Evolutionary conservation across 2,329 filamentous ascomycete genomes (phyloP).

Genomic region (Hortaea werneckii): DNA sequence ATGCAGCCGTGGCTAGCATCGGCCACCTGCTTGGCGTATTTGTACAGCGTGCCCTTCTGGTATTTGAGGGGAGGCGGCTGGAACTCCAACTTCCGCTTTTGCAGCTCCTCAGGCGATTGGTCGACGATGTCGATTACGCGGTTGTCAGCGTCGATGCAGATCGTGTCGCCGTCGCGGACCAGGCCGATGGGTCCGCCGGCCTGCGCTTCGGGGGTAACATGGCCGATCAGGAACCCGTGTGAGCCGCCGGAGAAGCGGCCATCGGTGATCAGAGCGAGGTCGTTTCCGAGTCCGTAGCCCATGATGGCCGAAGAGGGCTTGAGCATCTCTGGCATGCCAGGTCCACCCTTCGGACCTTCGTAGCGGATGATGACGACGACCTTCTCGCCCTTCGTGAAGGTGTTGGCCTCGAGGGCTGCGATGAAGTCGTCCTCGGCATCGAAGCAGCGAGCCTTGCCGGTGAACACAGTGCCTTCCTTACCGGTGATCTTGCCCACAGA

Average conservation of each 20-base stretch:
- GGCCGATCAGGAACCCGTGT: slow-evolving; percentile 79
- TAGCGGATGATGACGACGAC: slow-evolving; percentile 68
- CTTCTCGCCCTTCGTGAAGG: slow-evolving; percentile 66
- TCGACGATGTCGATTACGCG: slow-evolving; percentile 52
- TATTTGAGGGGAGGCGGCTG: slow-evolving; percentile 47
- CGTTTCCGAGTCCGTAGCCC: slow-evolving; percentile 61
- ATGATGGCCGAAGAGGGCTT: slow-evolving; percentile 64
- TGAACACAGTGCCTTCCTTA: slow-evolving; percentile 60
- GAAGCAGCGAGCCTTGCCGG: slow-evolving; percentile 60
- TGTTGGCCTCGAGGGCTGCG: slow-evolving; percentile 53
- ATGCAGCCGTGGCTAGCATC: slow-evolving; percentile 51
- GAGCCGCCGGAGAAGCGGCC: slow-evolving; percentile 70
- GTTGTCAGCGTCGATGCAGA: slow-evolving; percentile 73
- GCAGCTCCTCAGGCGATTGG: slow-evolving; percentile 54
- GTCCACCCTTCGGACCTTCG: slow-evolving; percentile 62
- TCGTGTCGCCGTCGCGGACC: slow-evolving; percentile 68
- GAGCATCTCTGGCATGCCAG: slow-evolving; percentile 67
- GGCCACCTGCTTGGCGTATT: slow-evolving; percentile 47
- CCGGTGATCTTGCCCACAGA: slow-evolving; percentile 68
- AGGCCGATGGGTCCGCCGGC: slow-evolving; percentile 77
- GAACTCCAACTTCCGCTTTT: slow-evolving; percentile 41
- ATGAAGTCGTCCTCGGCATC: slow-evolving; percentile 62
- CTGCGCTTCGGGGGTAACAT: slow-evolving; percentile 79
- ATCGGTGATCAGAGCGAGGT: slow-evolving; percentile 65
- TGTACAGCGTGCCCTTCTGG: slow-evolving; percentile 48